Conservation (phyloP, 805 yeast species). For the Clavispora santaluciae region DNA sequence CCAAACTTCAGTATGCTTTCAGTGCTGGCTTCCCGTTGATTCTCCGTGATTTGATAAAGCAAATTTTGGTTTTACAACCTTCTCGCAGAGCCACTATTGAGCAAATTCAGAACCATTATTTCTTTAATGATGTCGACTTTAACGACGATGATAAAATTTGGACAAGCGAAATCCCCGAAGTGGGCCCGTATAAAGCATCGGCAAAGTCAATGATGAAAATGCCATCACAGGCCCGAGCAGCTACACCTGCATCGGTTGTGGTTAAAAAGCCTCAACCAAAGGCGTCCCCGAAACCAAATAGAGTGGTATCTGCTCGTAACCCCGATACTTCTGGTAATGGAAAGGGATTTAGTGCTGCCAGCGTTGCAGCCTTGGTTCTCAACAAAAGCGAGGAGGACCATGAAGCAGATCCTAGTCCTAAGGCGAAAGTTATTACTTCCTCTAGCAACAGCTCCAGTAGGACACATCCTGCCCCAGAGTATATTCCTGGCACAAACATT, state of each 20-base stretch:
- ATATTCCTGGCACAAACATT: conserved; percentile 57
- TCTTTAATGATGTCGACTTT: conserved; percentile 71
- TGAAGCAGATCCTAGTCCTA: neutral
- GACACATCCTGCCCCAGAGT: conserved; percentile 36
- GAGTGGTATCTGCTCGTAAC: neutral
- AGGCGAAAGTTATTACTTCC: neutral
- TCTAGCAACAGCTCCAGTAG: conserved; percentile 18
- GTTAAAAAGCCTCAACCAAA: neutral
- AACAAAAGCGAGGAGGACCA: conserved; percentile 19
- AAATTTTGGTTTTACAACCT: conserved; percentile 69
- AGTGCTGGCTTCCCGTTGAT: conserved; percentile 54
- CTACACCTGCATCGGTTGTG: neutral
- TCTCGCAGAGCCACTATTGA: conserved; percentile 53
- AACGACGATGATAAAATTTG: conserved; percentile 60
- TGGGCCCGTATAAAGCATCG: conserved; percentile 66
- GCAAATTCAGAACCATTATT: conserved; percentile 60
- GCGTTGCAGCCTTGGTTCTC: conserved; percentile 39
- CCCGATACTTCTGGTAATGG: conserved; percentile 1
- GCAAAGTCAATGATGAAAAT: conserved; percentile 78
- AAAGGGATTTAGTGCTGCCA: conserved; percentile 28
- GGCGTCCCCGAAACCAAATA: conserved; percentile 2
- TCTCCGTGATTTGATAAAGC: conserved; percentile 62
- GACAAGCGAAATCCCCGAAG: conserved; percentile 60
- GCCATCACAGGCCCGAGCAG: conserved; percentile 32
- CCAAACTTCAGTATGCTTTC: conserved; percentile 72